Conservation (phyloP, 495 filamentous ascomycete species). For the Penicillium canariense region DNA sequence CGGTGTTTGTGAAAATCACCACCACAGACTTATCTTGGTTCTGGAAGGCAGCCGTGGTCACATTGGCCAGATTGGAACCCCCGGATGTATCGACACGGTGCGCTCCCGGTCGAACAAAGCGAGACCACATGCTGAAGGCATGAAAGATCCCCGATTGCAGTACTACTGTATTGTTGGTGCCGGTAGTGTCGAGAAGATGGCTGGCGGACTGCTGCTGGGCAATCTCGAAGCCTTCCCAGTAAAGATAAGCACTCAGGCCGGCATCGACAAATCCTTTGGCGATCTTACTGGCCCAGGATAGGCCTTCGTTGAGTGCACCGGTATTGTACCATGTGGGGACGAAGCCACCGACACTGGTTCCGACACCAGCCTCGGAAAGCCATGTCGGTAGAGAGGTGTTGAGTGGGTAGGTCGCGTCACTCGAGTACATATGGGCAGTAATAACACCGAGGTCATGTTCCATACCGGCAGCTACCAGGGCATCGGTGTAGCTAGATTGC, state of each 20-base stretch:
- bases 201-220: neutral
- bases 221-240: constrained; percentile 1
- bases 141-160: neutral
- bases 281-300: neutral
- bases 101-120: neutral
- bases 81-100: neutral
- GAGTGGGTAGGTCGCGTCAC: neutral
- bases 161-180: neutral
- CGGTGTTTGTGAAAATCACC: neutral
- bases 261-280: constrained; percentile 1
- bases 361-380: neutral
- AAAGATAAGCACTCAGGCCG: neutral
- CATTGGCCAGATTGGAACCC: neutral
- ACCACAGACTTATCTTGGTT: neutral
- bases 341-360: neutral
- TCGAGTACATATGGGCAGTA: neutral
- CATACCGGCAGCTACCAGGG: neutral
- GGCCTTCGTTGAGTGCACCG: neutral
- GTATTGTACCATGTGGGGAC: constrained; percentile 1
- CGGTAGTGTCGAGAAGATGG: neutral
- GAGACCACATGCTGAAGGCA: constrained; percentile 1
- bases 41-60: neutral
- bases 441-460: neutral
- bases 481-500: neutral
- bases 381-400: neutral